phyloP scores from a whole-genome alignment of 2,329 filamentous ascomycete species.

The Leptographium radiaticola region DNA sequence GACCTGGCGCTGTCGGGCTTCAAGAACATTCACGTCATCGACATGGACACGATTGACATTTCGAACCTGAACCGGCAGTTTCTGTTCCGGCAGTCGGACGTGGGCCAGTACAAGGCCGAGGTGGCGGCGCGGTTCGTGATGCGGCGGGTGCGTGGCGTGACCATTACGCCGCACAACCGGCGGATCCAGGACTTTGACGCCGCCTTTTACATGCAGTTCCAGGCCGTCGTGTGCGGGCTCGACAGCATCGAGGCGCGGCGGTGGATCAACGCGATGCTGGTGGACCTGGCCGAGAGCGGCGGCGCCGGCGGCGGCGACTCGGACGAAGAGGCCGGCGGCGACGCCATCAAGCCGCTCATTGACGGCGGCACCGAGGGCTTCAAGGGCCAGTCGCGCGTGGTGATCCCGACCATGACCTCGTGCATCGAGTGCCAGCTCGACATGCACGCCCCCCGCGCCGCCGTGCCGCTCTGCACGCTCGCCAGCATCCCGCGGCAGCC shows the following conservation, averaged over 20 bases:
- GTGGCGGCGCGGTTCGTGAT: slow-evolving; percentile 88
- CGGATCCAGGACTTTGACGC: slow-evolving; percentile 96
- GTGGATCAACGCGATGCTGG: slow-evolving; percentile 93
- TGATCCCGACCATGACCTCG: slow-evolving; percentile 82
- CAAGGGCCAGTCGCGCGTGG: slow-evolving; percentile 90
- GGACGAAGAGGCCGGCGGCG: slow-evolving; percentile 39
- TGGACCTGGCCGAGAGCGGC: slow-evolving; percentile 77
- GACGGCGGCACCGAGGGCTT: slow-evolving; percentile 96
- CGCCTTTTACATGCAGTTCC: slow-evolving; percentile 94
- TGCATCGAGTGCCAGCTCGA: slow-evolving; percentile 98
- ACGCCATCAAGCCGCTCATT: slow-evolving; percentile 83
- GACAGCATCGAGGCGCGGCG: slow-evolving; percentile 96
- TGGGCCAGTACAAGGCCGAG: slow-evolving; percentile 87
- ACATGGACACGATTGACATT: slow-evolving; percentile 99
- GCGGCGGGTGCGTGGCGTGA: slow-evolving; percentile 75
- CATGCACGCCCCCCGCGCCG: slow-evolving; percentile 95
- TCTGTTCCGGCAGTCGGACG: slow-evolving; percentile 81
- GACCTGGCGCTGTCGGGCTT: slow-evolving; percentile 92
- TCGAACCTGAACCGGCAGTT: slow-evolving; percentile 97
- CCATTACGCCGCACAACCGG: slow-evolving; percentile 86
- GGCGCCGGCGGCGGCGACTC: slow-evolving; percentile 43
- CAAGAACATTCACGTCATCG: slow-evolving; percentile 94
- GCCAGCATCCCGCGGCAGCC: slow-evolving; percentile 94
- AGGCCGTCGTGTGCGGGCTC: slow-evolving; percentile 81
- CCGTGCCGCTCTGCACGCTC: slow-evolving; percentile 90